Evolutionary conservation across 164 flowering plant species (phyloP).

Genomic region (Liquidambar formosana): DNA sequence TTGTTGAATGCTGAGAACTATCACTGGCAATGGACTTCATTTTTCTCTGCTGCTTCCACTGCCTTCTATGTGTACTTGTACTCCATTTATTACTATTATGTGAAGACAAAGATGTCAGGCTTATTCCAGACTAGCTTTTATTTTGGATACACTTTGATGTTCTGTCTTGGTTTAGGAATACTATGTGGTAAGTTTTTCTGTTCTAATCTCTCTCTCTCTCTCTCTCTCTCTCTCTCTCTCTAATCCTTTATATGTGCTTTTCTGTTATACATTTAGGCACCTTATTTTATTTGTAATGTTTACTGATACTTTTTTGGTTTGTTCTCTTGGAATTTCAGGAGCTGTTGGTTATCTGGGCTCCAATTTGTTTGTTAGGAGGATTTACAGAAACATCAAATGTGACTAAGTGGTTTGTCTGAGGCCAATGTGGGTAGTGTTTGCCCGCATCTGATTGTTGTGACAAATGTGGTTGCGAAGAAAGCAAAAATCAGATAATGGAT

Average conservation of each 20-base stretch:
- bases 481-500: too few relatives aligned
- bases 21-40: slow-evolving; percentile 99
- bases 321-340: slow-evolving; percentile 43
- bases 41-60: slow-evolving; percentile 98
- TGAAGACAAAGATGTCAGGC: slow-evolving; percentile 98
- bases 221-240: too few relatives aligned
- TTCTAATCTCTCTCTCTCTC: too few relatives aligned
- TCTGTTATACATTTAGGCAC: too few relatives aligned
- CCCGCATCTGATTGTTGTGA: too few relatives aligned
- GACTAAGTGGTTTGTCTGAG: slow-evolving; percentile 33
- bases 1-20: slow-evolving; percentile 97
- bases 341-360: slow-evolving; percentile 89
- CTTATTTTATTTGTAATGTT: too few relatives aligned
- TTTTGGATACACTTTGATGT: slow-evolving; percentile 96
- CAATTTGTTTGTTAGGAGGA: slow-evolving; percentile 75
- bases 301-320: too few relatives aligned
- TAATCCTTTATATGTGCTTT: too few relatives aligned
- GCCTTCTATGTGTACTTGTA: slow-evolving; percentile 93
- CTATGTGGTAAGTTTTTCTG: slow-evolving; percentile 78
- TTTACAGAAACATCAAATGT: slow-evolving; percentile 89
- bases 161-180: slow-evolving; percentile 93
- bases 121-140: slow-evolving; percentile 99
- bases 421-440: too few relatives aligned
- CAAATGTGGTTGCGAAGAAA: too few relatives aligned
- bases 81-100: slow-evolving; percentile 85